These are phyloP conservation scores for Amanita inopinata DNA, from an alignment of 768 basidiomycete species.

Conservation along the genomic window DNA sequence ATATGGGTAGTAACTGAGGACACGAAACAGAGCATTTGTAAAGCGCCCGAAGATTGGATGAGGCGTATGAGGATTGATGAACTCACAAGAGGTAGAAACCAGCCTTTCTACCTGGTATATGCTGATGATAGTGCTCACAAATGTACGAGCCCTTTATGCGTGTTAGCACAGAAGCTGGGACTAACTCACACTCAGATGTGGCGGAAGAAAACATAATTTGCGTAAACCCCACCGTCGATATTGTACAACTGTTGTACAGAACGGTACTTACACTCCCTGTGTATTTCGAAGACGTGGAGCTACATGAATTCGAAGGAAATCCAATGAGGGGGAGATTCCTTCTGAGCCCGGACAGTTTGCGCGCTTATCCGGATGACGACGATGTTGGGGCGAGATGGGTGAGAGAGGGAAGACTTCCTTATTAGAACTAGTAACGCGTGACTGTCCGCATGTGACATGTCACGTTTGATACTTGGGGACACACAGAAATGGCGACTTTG, in stretches of 20 bases:
- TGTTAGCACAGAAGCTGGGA: not conserved
- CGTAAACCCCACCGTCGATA: not conserved
- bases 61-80: constrained; percentile 29
- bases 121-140: constrained; percentile 23
- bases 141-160: constrained; percentile 24
- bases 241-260: constrained; percentile 1
- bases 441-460: not conserved
- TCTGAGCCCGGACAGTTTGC: constrained; percentile 25
- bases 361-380: constrained; percentile 33
- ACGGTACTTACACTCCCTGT: not conserved
- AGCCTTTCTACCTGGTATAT: constrained; percentile 40
- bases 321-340: constrained; percentile 15
- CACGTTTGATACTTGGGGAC: not conserved
- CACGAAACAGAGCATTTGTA: constrained; percentile 23
- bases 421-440: not conserved
- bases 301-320: constrained; percentile 18
- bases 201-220: constrained; percentile 25
- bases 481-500: constrained; percentile 6
- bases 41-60: constrained; percentile 34
- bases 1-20: not conserved
- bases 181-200: constrained; percentile 17
- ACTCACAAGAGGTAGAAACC: constrained; percentile 30
- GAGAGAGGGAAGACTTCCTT: constrained; percentile 6
- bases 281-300: constrained; percentile 12
- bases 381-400: constrained; percentile 24